Evolutionary conservation across 306 rosid genomes (phyloP).

Genomic region (Ammopiptanthus mongolicus): DNA sequence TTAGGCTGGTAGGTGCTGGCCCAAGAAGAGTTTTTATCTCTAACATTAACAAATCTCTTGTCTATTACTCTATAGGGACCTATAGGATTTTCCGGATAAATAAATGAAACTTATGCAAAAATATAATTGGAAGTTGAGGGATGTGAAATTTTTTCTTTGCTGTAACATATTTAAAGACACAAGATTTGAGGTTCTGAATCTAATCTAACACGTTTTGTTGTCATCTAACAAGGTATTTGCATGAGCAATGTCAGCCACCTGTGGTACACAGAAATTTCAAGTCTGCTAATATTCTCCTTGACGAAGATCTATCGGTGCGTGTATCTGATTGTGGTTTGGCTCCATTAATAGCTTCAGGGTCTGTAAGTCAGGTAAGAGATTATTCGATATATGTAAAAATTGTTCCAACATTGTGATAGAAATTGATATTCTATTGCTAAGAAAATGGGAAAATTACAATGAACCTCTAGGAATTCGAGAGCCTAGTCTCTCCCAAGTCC

Average conservation of each 20-base stretch:
- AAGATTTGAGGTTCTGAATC: conserved; percentile 21
- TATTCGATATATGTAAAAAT: neutral
- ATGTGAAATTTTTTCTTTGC: neutral
- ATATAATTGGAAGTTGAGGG: neutral
- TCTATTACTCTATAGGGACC: neutral
- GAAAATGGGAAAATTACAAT: no score
- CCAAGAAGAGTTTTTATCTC: neutral
- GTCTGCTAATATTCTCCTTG: conserved; percentile 89
- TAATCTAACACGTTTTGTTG: conserved; percentile 27
- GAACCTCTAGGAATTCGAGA: no score
- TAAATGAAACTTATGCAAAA: neutral
- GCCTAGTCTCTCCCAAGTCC: no score
- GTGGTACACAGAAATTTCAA: conserved; percentile 88
- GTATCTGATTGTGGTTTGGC: conserved; percentile 97
- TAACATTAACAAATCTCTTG: neutral
- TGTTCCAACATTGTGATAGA: neutral
- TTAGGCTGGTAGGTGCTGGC: neutral
- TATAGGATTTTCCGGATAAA: neutral
- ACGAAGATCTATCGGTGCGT: conserved; percentile 63
- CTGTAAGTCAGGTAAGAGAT: conserved; percentile 80
- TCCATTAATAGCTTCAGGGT: conserved; percentile 84
- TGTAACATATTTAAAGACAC: neutral
- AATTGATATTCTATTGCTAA: no score
- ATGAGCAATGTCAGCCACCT: conserved; percentile 84
- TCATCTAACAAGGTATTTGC: conserved; percentile 68